A percentile compares a stretch with the other conserved stretches of the same genome.
phyloP scores from a whole-genome alignment of 2,329 filamentous ascomycete species.

The Claviceps capensis region DNA sequence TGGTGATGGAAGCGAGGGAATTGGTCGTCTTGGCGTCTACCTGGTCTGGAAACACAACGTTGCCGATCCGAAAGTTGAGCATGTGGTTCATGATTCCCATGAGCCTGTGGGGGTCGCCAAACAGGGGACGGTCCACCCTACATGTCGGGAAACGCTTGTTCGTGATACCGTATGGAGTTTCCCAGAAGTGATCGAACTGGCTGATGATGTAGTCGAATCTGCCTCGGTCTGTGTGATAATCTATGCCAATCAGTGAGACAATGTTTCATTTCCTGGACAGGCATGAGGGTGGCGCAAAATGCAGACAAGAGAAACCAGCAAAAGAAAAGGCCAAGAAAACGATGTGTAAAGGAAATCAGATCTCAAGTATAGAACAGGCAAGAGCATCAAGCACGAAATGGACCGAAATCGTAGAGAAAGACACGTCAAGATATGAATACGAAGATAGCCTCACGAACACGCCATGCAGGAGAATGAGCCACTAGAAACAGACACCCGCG shows the following conservation, averaged over 20 bases:
- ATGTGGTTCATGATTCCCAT: constrained; percentile 32
- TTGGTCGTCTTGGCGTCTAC: constrained; percentile 19
- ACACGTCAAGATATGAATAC: not conserved
- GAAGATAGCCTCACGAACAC: too few species aligned
- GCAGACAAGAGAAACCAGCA: not conserved
- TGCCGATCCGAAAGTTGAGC: constrained; percentile 17
- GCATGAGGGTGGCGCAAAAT: not conserved
- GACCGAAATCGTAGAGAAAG: not conserved
- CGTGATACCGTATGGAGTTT: constrained; percentile 56
- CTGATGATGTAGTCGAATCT: constrained; percentile 48
- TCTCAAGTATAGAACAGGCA: too few species aligned
- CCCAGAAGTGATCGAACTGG: constrained; percentile 55
- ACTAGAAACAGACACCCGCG: not conserved
- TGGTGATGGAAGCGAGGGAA: constrained; percentile 17
- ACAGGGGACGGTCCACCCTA: constrained; percentile 45
- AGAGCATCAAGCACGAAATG: not conserved
- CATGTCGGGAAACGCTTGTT: constrained; percentile 49
- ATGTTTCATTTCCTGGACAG: not conserved
- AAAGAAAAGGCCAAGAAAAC: not conserved
- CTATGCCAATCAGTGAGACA: constrained; percentile 23
- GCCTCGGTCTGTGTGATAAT: constrained; percentile 39
- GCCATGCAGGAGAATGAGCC: too few species aligned
- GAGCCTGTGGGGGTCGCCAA: constrained; percentile 22
- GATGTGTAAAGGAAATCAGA: too few species aligned
- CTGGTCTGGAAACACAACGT: constrained; percentile 23